Percentiles rank a stretch among this genome's conserved stretches.
Evolutionary conservation across 441 rosid species (phyloP).

Genomic region (Erodium trifolium): DNA sequence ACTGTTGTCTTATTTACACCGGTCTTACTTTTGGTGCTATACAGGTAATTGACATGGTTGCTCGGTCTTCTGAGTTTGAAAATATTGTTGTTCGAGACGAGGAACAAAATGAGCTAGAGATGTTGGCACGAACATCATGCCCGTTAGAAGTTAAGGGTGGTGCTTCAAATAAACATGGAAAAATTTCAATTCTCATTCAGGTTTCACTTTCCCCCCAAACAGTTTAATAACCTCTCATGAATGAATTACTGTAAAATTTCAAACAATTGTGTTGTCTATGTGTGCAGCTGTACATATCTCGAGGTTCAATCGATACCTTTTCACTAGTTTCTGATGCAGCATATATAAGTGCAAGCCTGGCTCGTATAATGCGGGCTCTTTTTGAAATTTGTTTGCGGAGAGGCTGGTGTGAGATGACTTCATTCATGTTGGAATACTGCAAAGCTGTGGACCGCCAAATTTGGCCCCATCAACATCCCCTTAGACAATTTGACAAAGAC

Average conservation of each 20-base stretch:
- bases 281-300: slow-evolving; percentile 91
- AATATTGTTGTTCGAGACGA: slow-evolving; percentile 98
- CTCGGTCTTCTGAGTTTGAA: slow-evolving; percentile 94
- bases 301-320: slow-evolving; percentile 85
- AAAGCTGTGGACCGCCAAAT: slow-evolving; percentile 98
- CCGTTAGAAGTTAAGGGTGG: slow-evolving; percentile 94
- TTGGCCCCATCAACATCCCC: slow-evolving; percentile 98
- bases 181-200: slow-evolving; percentile 97
- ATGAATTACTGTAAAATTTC: slow-evolving; percentile 15
- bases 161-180: slow-evolving; percentile 94
- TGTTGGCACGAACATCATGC: slow-evolving; percentile 64
- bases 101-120: slow-evolving; percentile 95
- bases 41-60: slow-evolving; percentile 96
- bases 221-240: slow-evolving; percentile 20
- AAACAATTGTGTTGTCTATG: slow-evolving; percentile 22
- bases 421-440: slow-evolving; percentile 95
- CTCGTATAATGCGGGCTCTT: slow-evolving; percentile 94
- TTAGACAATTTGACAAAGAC: slow-evolving; percentile 92
- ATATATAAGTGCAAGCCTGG: slow-evolving; percentile 98
- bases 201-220: slow-evolving; percentile 26
- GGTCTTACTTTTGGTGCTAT: slow-evolving; percentile 19
- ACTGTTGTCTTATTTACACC: slow-evolving; percentile 12
- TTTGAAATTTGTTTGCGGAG: slow-evolving; percentile 92
- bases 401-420: slow-evolving; percentile 97
- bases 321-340: slow-evolving; percentile 97